Conservation (phyloP, 768 basidiomycete genomes). For the Antrodiella citrinella region DNA sequence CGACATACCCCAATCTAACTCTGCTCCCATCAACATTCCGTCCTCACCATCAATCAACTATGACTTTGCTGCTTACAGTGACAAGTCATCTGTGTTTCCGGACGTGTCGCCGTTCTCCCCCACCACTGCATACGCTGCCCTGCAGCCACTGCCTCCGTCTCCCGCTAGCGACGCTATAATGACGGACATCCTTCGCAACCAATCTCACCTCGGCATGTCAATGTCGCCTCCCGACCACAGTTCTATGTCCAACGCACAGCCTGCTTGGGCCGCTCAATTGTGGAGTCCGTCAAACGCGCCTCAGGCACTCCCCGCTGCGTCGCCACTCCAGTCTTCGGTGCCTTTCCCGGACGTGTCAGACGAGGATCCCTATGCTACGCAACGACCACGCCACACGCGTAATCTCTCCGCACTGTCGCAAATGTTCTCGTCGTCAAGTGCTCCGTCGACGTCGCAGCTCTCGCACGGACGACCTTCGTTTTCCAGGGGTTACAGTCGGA, state of each 20-base stretch:
- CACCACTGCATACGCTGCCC: constrained; percentile 43
- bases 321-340: constrained; percentile 17
- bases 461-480: constrained; percentile 29
- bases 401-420: constrained; percentile 36
- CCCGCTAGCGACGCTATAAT: constrained; percentile 28
- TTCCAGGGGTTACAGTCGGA: constrained; percentile 55
- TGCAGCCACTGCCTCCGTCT: constrained; percentile 47
- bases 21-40: constrained; percentile 59
- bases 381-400: constrained; percentile 34
- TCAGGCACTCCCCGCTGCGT: constrained; percentile 32
- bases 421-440: constrained; percentile 65
- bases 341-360: constrained; percentile 9
- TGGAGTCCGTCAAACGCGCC: constrained; percentile 47
- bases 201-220: constrained; percentile 24
- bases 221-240: constrained; percentile 57
- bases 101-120: constrained; percentile 52
- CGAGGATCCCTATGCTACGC: constrained; percentile 34
- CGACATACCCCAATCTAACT: constrained; percentile 33
- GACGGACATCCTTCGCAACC: constrained; percentile 14
- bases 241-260: constrained; percentile 23
- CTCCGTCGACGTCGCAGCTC: constrained; percentile 47
- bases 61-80: constrained; percentile 42
- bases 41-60: constrained; percentile 25
- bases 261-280: constrained; percentile 59
- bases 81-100: constrained; percentile 34